Evolutionary conservation across 2,329 filamentous ascomycete genomes (phyloP).

Genomic region (Colletotrichum gigasporum): DNA sequence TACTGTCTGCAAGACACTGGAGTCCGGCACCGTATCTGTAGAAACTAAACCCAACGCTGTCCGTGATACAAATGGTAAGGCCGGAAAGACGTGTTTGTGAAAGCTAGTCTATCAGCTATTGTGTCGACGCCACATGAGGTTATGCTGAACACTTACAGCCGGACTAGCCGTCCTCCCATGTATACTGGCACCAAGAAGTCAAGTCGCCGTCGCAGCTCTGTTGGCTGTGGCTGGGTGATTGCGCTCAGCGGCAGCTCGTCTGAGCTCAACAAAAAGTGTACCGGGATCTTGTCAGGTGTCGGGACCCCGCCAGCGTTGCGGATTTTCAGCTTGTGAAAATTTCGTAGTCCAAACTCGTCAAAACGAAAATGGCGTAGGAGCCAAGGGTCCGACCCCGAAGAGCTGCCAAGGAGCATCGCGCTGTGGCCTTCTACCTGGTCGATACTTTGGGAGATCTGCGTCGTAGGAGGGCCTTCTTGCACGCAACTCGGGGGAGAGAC

Average conservation of each 20-base stretch:
- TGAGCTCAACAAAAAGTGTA: slow-evolving; percentile 37
- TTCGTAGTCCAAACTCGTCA: slow-evolving; percentile 45
- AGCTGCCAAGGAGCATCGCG: slow-evolving; percentile 42
- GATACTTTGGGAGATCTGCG: slow-evolving; percentile 35
- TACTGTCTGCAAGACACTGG: background rate
- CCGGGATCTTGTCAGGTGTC: slow-evolving; percentile 42
- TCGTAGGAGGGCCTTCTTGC: slow-evolving; percentile 4
- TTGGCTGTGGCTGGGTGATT: accelerated
- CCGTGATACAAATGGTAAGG: background rate
- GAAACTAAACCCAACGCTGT: background rate
- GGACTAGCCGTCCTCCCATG: background rate
- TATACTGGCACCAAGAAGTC: background rate
- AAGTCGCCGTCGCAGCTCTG: background rate
- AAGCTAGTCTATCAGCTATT: background rate
- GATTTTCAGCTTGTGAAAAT: slow-evolving; percentile 45
- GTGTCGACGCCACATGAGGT: background rate
- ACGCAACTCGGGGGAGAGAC: background rate
- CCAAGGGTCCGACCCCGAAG: slow-evolving; percentile 46
- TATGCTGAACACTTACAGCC: background rate
- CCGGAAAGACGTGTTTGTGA: background rate
- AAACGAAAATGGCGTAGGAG: slow-evolving; percentile 46
- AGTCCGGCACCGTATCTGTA: background rate
- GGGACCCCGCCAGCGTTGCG: slow-evolving; percentile 49
- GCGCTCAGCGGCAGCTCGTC: background rate
- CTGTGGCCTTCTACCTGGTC: slow-evolving; percentile 41